Base-by-base conservation (phyloP, 2,329 filamentous ascomycete species). In the Aspergillus hiratsukae region DNA sequence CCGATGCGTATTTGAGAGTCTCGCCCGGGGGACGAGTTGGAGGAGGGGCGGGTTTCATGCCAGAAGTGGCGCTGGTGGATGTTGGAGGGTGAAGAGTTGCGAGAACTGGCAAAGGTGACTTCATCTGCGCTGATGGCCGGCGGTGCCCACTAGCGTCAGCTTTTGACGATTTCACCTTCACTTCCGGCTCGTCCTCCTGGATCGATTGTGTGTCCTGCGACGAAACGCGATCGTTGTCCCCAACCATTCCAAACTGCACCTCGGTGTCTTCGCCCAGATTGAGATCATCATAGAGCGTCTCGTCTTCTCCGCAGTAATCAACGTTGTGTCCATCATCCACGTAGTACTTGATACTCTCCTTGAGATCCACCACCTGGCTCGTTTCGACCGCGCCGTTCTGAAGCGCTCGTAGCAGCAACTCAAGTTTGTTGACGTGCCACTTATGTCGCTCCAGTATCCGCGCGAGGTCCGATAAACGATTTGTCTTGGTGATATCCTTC, bases 291-390 rank as follows among this genome's bases (percentile, higher is more conserved):
- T 97, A 99, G 75, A 99, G 88, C 61, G 85, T 87, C 67, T 99
- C 94, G 71, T 97, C 92, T 67, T 97, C 92, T 1, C 76, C 75
- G 74, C 91, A 87, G 75, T 91, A 97, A 70, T 97, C 93, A 48
- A 90, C 83, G 64, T 90, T 91, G 76, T 88, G 86, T 64, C 91
- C 91, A 71, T 94, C 91, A 54, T 92, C 87, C 50, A 97, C 91
- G 72, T 97, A 99, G 76, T 97, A 97, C 66, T 87, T 87, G 73
- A 99, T 97, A 72, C 86, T 88, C 65, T 97, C 93, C 72, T 97
- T 90, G 53, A 97, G 79, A 2, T 94, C 90, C 61, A 85, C 87
- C 64, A 99, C 92, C 72, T 94, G 87, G 4, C 92, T 89, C 21
- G 88, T 83, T 56, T 97, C 93, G 64, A 97, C 84, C 61, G 88